Base-by-base conservation (phyloP, 768 basidiomycete species). In the Mycena olivaceomarginata region DNA sequence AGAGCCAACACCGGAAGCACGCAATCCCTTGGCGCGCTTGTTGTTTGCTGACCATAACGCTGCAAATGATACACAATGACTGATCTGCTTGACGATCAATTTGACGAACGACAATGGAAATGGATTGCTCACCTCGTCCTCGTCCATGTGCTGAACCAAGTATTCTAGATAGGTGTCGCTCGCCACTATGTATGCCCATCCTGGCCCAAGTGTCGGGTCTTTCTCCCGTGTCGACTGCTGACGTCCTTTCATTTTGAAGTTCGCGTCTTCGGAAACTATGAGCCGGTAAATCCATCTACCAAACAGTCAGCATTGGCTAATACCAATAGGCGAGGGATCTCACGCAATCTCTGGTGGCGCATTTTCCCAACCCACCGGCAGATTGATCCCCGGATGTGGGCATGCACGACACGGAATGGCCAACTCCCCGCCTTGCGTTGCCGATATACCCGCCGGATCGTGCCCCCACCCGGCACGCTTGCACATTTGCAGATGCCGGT, bases 1-100 rank as follows among this genome's bases (percentile, higher is more conserved):
- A 1, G 74, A 78, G 13, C 77, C 81, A 1, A 83, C 69, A 39
- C 81, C 82, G 15, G 82, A 80, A 0, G 79, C 75, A 0, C 69
- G 37, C 20, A 81, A 65, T 1, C 83, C 82, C 57, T 80, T 78
- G 6, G 46, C 74, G 31, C 40, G 71, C 70, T 71, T 79, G 53
- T 70, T 80, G 65, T 77, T 69, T 0, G 78, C 78, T 15, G 57
- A 48, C 70, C 70, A 71, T 31, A 78, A 43, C 2, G 77, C 74
- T 1, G 45, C 64, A 18, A 65, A 65, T 8, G 64, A 45, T 1
- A 65, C 64, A 15, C 64, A 65, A 13, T 65, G 64, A 7, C 22
- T 65, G 16, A 65, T 65, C 64, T 65, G 12, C 5, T 7, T 0
- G 16, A 15, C 18, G 39, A 8, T 31, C 31, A 60, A 12, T 16